Percentiles rank a stretch among this genome's conserved stretches.
Evolutionary conservation across 192 early-diverging fungal genomes (phyloP).

Genomic region (Nowakowskiella sp.): DNA sequence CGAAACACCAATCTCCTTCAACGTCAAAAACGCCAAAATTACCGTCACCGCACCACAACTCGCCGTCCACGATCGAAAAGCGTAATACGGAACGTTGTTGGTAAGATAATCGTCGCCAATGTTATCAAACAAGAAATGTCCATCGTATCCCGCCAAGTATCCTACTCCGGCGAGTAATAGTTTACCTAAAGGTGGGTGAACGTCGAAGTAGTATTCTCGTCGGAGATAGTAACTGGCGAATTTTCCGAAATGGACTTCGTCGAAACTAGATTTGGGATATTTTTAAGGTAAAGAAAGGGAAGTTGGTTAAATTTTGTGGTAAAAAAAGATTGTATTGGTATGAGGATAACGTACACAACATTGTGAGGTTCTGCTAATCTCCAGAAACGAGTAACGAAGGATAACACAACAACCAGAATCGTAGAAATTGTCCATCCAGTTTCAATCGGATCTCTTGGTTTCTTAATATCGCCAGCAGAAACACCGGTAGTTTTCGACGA

Average conservation of each 20-base stretch:
- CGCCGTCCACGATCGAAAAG: conserved; percentile 71
- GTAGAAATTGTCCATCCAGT: conserved; percentile 16
- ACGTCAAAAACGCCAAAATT: conserved; percentile 70
- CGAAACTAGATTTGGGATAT: conserved; percentile 56
- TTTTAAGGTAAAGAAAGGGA: conserved; percentile 1
- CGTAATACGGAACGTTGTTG: conserved; percentile 85
- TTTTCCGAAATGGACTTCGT: conserved; percentile 99
- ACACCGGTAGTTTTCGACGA: too few relatives aligned
- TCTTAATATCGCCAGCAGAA: neutral
- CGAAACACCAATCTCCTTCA: conserved; percentile 83
- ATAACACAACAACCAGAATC: conserved; percentile 25
- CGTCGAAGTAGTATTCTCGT: conserved; percentile 89
- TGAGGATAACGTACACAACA: conserved; percentile 45
- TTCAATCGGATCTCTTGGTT: conserved; percentile 5
- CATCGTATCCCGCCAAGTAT: conserved; percentile 84
- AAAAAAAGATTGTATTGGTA: neutral
- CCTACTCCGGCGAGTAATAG: conserved; percentile 78
- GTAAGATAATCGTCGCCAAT: conserved; percentile 86
- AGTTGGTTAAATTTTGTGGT: neutral
- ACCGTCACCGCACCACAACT: conserved; percentile 68
- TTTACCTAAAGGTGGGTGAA: conserved; percentile 94
- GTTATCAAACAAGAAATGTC: conserved; percentile 88
- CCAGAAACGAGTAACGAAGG: conserved; percentile 60
- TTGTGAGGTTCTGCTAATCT: conserved; percentile 60
- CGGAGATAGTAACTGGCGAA: conserved; percentile 90